These are phyloP conservation scores for Solanum bulbocastanum DNA, from an alignment of 257 asterid species.

Conservation along the genomic window DNA sequence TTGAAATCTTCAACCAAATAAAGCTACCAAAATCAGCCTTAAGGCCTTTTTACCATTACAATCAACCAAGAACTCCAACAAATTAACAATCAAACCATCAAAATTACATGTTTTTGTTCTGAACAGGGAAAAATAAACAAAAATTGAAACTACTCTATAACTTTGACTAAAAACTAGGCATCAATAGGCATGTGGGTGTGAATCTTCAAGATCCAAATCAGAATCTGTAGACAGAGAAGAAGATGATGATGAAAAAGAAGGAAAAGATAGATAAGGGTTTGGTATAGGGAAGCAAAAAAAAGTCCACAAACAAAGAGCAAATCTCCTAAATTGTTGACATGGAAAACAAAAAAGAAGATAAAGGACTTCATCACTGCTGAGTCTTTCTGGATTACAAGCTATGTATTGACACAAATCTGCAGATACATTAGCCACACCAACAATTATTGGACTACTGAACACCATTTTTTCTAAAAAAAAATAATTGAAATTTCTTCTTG, in stretches of 20 bases:
- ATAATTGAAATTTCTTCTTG: not conserved
- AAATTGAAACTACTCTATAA: not conserved
- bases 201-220: not conserved
- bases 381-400: slow-evolving; percentile 80
- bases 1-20: not conserved
- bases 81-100: not conserved
- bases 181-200: not conserved
- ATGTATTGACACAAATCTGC: slow-evolving; percentile 69
- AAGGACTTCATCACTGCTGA: slow-evolving; percentile 61
- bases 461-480: slow-evolving; percentile 29
- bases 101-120: not conserved
- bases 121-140: not conserved
- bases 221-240: not conserved
- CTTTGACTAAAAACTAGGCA: not conserved
- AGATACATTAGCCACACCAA: slow-evolving; percentile 62
- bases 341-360: slow-evolving; percentile 76
- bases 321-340: slow-evolving; percentile 61
- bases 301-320: slow-evolving; percentile 65
- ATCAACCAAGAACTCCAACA: not conserved
- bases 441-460: slow-evolving; percentile 53
- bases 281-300: slow-evolving; percentile 59
- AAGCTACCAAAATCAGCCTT: not conserved
- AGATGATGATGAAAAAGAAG: slow-evolving; percentile 4
- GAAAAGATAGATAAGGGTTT: slow-evolving; percentile 5
- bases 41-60: not conserved